Base-by-base conservation (phyloP, 2,329 filamentous ascomycete genomes). In the Penicillium expansum region DNA sequence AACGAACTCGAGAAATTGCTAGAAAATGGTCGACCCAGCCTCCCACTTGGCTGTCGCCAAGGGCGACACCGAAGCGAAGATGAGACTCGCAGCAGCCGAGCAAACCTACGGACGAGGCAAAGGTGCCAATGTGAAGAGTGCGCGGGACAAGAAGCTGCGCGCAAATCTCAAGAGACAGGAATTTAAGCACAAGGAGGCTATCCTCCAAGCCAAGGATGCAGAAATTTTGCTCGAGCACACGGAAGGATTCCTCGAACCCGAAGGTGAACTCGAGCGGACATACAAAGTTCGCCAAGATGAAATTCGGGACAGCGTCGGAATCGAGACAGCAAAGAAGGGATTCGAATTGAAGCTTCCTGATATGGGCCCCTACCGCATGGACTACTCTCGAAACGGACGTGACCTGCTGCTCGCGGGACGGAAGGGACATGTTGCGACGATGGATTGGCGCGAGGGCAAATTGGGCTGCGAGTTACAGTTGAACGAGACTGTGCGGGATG, bases 381-480 rank as follows among this genome's bases (percentile, higher is more conserved):
- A 97, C 64, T 99, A 96, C 76, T 91, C 91, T 47, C 83, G 91
- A 43, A 97, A 96, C 69, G 94, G 94, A 47, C 85, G 90, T 63
- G 87, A 95, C 67, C 77, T 99, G 61, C 78, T 99, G 52, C 81
- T 99, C 33, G 92, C 88, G 13, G 92, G 94, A 29, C 83, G 91
- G 58, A 97, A 96, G 76, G 94, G 94, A 14, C 94, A 99, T 84
- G 81, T 99, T 63, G 93, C 94, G 55, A 93, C 90, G 0, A 95
- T 97, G 85, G 92, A 99, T 76, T 99, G 94, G 93, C 83, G 93
- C 62, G 88, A 89, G 65, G 93, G 92, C 41, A 96, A 92, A 74
- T 79, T 97, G 58, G 91, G 90, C 7, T 97, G 92, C 71, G 94
- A 99, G 73, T 69, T 97, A 61, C 91, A 99, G 71, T 81, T 99